These are phyloP conservation scores for Rhizophagus clarus DNA, from an alignment of 192 early-diverging fungal genomes.

Conservation along the genomic window DNA sequence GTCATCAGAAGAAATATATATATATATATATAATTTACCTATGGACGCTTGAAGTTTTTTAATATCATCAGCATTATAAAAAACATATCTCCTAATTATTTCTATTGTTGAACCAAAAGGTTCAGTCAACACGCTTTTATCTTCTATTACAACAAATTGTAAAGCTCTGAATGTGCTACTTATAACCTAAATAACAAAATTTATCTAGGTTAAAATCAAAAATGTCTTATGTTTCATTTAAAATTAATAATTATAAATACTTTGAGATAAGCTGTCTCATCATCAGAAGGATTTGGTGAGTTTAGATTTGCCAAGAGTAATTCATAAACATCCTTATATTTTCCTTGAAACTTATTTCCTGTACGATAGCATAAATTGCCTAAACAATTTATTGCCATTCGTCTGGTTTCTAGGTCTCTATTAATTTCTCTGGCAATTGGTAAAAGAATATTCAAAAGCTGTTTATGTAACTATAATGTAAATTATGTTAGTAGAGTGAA, in stretches of 20 bases:
- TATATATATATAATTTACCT: not conserved
- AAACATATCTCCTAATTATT: conserved; percentile 52
- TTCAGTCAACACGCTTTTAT: conserved; percentile 44
- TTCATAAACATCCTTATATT: conserved; percentile 54
- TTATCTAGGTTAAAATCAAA: not conserved
- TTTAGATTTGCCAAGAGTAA: conserved; percentile 51
- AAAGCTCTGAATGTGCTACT: conserved; percentile 58
- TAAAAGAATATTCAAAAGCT: conserved; percentile 37
- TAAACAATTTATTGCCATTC: conserved; percentile 71
- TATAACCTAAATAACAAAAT: conserved; percentile 37
- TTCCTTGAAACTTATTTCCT: conserved; percentile 49
- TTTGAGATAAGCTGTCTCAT: conserved; percentile 16
- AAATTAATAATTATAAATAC: not conserved
- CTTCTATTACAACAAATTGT: conserved; percentile 55
- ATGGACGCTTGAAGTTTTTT: not conserved
- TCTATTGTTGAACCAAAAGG: conserved; percentile 49
- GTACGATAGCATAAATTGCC: conserved; percentile 64
- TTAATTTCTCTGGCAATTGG: conserved; percentile 24
- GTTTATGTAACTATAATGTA: conserved; percentile 35
- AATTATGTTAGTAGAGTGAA: not conserved
- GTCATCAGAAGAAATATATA: not conserved
- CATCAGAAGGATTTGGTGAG: not conserved
- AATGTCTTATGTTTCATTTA: not conserved
- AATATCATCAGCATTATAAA: conserved; percentile 43
- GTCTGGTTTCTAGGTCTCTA: conserved; percentile 44